A percentile compares a stretch with the other conserved stretches of the same genome.
phyloP scores from a whole-genome alignment of 805 yeast species.

The Blastobotrys robertii region DNA sequence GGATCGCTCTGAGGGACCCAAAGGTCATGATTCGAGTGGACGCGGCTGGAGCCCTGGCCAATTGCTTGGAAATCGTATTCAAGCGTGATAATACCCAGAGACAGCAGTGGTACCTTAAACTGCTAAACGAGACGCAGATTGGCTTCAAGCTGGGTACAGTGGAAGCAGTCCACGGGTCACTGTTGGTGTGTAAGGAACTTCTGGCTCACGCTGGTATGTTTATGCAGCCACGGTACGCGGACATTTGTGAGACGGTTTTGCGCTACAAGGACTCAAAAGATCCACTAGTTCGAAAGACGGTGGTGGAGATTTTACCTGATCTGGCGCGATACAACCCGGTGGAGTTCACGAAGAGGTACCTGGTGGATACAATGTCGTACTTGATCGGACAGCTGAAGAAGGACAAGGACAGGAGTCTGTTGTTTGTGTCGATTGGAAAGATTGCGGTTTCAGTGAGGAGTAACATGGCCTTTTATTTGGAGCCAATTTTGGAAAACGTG shows the following conservation, averaged over 20 bases:
- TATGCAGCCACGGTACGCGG: constrained; percentile 61
- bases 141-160: constrained; percentile 43
- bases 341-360: constrained; percentile 66
- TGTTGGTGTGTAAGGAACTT: constrained; percentile 73
- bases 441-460: constrained; percentile 70
- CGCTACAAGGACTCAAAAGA: constrained; percentile 69
- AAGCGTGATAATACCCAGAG: constrained; percentile 65
- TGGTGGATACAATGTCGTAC: constrained; percentile 70
- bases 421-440: constrained; percentile 74
- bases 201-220: constrained; percentile 63
- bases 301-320: constrained; percentile 74
- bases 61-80: constrained; percentile 69
- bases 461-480: constrained; percentile 78
- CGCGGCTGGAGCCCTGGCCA: constrained; percentile 70
- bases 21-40: constrained; percentile 69
- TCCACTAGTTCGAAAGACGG: constrained; percentile 67
- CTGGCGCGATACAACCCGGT: constrained; percentile 70
- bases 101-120: constrained; percentile 62
- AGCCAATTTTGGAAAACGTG: constrained; percentile 74
- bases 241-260: constrained; percentile 65
- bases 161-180: constrained; percentile 80
- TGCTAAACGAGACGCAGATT: constrained; percentile 57
- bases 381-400: constrained; percentile 70
- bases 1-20: constrained; percentile 80
- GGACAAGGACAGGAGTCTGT: constrained; percentile 65